Conservation (phyloP, 768 basidiomycete species). For the Serendipita sp. region DNA sequence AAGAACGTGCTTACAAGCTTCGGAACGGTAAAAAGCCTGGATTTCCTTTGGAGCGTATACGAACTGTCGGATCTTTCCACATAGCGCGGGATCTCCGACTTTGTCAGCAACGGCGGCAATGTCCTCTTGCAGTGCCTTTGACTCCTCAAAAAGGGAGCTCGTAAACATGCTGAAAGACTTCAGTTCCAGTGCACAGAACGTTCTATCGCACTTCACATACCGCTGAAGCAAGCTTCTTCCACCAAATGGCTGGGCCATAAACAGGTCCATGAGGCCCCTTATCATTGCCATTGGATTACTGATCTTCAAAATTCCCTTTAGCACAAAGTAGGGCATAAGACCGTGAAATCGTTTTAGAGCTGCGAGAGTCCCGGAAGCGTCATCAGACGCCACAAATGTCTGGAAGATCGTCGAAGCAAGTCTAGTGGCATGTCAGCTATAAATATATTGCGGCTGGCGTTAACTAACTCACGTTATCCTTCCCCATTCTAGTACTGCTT, state of each 20-base stretch:
- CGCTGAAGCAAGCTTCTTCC: conserved; percentile 82
- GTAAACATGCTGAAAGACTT: conserved; percentile 69
- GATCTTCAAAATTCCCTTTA: conserved; percentile 80
- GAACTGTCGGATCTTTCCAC: conserved; percentile 74
- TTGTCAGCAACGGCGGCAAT: conserved; percentile 78
- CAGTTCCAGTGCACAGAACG: not conserved
- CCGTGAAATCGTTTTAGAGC: conserved; percentile 86
- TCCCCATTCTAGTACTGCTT: conserved; percentile 90
- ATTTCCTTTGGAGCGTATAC: conserved; percentile 80
- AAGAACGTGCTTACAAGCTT: conserved; percentile 49
- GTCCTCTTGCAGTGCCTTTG: conserved; percentile 67
- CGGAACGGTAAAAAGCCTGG: conserved; percentile 63
- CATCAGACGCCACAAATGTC: conserved; percentile 83
- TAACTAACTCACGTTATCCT: conserved; percentile 70
- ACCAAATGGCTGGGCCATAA: conserved; percentile 94
- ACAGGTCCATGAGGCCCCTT: conserved; percentile 77
- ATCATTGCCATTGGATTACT: conserved; percentile 97
- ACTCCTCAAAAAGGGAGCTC: conserved; percentile 79
- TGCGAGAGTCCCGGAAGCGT: conserved; percentile 76
- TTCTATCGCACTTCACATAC: conserved; percentile 23
- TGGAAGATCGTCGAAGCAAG: conserved; percentile 95
- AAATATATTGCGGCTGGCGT: not conserved
- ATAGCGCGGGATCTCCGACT: conserved; percentile 74
- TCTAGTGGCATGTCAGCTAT: conserved; percentile 25
- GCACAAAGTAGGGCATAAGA: conserved; percentile 93